Base-by-base conservation (phyloP, 2,329 filamentous ascomycete genomes). In the Cadophora luteo-olivacea region DNA sequence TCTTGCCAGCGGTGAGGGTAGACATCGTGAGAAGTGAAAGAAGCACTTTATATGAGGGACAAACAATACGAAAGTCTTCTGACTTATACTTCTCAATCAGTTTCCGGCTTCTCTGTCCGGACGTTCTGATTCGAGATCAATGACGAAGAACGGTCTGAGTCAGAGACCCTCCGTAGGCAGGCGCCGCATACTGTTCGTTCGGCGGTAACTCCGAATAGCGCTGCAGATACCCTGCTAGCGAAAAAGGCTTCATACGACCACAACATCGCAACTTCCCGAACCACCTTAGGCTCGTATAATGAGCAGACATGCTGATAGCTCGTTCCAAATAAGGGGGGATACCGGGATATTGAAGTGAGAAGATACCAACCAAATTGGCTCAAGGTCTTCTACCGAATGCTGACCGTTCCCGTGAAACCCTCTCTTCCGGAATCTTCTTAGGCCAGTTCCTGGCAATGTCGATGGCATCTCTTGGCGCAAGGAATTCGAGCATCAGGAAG, bases 361-460 rank as follows among this genome's bases (percentile, higher is more conserved):
- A n/a, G n/a, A n/a, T n/a, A n/a, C n/a, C n/a, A n/a, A n/a, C n/a
- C n/a, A n/a, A n/a, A n/a, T n/a, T n/a, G n/a, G n/a, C n/a, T 36
- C 33, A 36, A 36, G 38, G 25, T 49, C 62, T 57, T 33, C 51
- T 33, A 33, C 51, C n/a, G 24, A 58, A 65, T n/a, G 33, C 22
- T n/a, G 62, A 32, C 8, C 62, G 52, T 29, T 52, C 49, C 16
- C 62, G 38, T 33, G 51, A 58, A 22, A 65, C 62, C n/a, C 51
- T 48, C 36, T 65, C 62, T 8, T 55, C 51, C 1, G 62, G 25
- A n/a, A 45, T 38, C 58, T 97, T 97, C 76, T 92, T 90, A 1
- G 96, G 96, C 96, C 96, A 99, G 74, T 95, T 92, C 60, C 91
- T 90, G 60, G 93, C 94, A 68, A 96, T 89, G 75, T 99, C 96